These are phyloP conservation scores for Davidsoniella eucalypti DNA, from an alignment of 2,329 filamentous ascomycete genomes.

Conservation along the genomic window DNA sequence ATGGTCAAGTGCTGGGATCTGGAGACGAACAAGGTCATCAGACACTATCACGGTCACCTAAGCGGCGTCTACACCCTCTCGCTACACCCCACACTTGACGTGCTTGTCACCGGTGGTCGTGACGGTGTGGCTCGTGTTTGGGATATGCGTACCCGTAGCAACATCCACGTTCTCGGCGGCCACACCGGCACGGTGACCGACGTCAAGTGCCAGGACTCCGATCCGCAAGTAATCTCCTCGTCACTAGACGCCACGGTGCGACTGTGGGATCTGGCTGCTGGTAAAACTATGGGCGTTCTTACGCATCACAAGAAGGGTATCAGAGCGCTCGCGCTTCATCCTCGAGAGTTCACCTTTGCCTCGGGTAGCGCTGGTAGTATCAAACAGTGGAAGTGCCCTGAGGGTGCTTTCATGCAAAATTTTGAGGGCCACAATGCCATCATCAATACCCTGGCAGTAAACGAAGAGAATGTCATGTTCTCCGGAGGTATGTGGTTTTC, in stretches of 20 bases:
- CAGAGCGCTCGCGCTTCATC: slow-evolving; percentile 66
- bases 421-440: slow-evolving; percentile 94
- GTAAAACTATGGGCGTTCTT: slow-evolving; percentile 87
- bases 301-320: slow-evolving; percentile 99
- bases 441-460: slow-evolving; percentile 85
- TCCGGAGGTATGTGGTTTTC: slow-evolving; percentile 44
- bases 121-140: slow-evolving; percentile 91
- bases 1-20: slow-evolving; percentile 99
- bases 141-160: slow-evolving; percentile 95
- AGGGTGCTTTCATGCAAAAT: slow-evolving; percentile 98
- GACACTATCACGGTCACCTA: slow-evolving; percentile 92
- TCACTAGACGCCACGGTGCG: slow-evolving; percentile 84
- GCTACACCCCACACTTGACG: slow-evolving; percentile 86
- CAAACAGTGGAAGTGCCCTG: slow-evolving; percentile 98
- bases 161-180: slow-evolving; percentile 82
- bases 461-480: slow-evolving; percentile 89
- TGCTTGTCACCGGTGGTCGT: slow-evolving; percentile 83
- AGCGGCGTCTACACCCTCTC: slow-evolving; percentile 88
- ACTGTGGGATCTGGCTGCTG: slow-evolving; percentile 89
- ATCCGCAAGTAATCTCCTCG: slow-evolving; percentile 87
- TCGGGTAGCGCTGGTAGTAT: slow-evolving; percentile 83
- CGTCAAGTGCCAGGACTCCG: slow-evolving; percentile 84
- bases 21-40: slow-evolving; percentile 98
- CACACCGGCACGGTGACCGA: slow-evolving; percentile 85
- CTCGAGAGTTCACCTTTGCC: slow-evolving; percentile 90